A percentile compares a stretch with the other conserved stretches of the same genome.
Conservation (phyloP, 31 red algal genomes). For the Asparagopsis taxiformis region DNA sequence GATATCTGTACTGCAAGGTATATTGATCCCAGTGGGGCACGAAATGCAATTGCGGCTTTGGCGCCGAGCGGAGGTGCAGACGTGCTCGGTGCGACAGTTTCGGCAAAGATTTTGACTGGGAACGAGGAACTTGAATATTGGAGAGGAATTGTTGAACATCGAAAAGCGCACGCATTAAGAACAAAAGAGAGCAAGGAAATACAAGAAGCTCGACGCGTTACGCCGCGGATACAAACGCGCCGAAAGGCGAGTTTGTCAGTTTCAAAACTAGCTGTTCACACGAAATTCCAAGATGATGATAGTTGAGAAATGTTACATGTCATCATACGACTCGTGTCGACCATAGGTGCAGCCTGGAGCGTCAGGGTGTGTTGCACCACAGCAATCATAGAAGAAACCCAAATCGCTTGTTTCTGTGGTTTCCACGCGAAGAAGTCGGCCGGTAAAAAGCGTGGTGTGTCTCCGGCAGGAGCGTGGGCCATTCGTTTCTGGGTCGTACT, state of each 20-base stretch:
- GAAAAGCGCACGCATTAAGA: neutral
- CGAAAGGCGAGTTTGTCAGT: neutral
- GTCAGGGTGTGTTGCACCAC: conserved; percentile 48
- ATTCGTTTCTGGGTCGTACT: conserved; percentile 51
- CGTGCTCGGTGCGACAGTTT: neutral
- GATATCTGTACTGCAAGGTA: neutral
- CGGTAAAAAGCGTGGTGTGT: conserved; percentile 43
- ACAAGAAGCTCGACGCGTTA: neutral
- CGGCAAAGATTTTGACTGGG: neutral
- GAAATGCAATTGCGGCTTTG: neutral
- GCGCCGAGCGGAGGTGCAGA: neutral
- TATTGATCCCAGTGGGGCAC: neutral
- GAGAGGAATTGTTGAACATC: neutral
- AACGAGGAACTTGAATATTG: neutral
- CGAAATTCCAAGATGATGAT: too few relatives aligned
- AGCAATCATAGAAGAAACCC: conserved; percentile 86
- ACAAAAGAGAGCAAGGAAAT: neutral
- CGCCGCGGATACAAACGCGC: neutral
- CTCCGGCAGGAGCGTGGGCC: conserved; percentile 27
- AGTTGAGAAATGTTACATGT: conserved; percentile 6
- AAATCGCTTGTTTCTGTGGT: conserved; percentile 85
- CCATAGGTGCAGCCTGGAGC: conserved; percentile 60
- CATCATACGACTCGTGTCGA: conserved; percentile 67
- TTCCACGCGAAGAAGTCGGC: conserved; percentile 67
- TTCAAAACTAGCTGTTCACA: too few relatives aligned